Percentiles rank a stretch among this genome's conserved stretches.
Conservation (phyloP, 352 stramenopile genomes). For the Pythium scleroteichum region DNA sequence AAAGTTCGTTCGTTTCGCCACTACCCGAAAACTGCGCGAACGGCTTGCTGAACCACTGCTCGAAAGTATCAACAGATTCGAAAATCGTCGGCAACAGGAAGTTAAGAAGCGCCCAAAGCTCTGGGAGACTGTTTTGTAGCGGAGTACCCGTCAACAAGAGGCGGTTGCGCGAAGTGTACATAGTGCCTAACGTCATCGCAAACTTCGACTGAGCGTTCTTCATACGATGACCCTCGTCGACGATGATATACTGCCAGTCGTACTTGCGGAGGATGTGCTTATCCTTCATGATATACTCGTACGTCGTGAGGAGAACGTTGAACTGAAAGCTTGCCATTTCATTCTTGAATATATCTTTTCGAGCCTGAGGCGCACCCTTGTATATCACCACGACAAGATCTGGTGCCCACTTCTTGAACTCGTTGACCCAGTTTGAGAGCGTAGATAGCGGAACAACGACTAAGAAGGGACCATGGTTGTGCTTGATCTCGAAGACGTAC, state of each 20-base stretch:
- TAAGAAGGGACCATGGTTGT: constrained; percentile 95
- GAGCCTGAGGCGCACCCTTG: constrained; percentile 76
- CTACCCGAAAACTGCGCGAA: constrained; percentile 81
- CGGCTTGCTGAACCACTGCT: constrained; percentile 90
- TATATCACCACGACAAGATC: constrained; percentile 98
- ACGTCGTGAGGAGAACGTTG: constrained; percentile 94
- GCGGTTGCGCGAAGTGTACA: constrained; percentile 86
- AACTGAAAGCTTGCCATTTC: constrained; percentile 89
- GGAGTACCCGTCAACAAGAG: constrained; percentile 98
- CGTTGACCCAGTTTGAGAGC: constrained; percentile 94
- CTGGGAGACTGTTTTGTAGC: constrained; percentile 96
- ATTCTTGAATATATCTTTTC: constrained; percentile 78
- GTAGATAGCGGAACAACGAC: constrained; percentile 97
- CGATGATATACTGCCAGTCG: constrained; percentile 92
- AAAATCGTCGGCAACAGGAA: constrained; percentile 93
- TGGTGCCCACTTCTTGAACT: constrained; percentile 94
- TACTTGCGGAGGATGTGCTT: constrained; percentile 88
- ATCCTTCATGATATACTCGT: constrained; percentile 94
- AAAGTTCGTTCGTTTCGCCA: constrained; percentile 80
- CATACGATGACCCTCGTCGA: constrained; percentile 95
- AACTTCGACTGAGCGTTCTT: constrained; percentile 92
- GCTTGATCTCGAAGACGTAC: constrained; percentile 82
- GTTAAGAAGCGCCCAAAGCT: constrained; percentile 92
- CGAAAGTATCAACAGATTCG: constrained; percentile 87
- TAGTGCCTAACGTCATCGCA: constrained; percentile 77